Base-by-base conservation (phyloP, 2,329 filamentous ascomycete genomes). In the Cytospora paraplurivora region DNA sequence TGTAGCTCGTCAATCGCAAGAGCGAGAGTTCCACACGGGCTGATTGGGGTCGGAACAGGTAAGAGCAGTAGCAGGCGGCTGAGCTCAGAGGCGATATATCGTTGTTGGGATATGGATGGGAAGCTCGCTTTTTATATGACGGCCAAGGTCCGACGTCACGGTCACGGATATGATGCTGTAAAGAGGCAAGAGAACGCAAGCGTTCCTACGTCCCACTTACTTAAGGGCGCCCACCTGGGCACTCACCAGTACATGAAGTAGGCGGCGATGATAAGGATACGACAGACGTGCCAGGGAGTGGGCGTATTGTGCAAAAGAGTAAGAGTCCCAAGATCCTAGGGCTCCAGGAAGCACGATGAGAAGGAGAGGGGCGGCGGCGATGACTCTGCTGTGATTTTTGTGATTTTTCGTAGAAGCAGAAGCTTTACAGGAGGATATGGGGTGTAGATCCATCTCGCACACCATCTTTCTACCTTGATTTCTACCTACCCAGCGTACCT, bases 81-180 rank as follows among this genome's bases (percentile, higher is more conserved):
- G 4, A 27, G 27, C 27, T 27, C 27, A 27, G 27, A 35, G 54
- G 34, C 33, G n/a, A n/a, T n/a, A n/a, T 54, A 50, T 38, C 50
- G 58, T 44, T 47, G 32, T 63, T 80, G 78, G 37, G 74, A 77
- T 68, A 51, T 74, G 72, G 44, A 72, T 64, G 27, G 78, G 38
- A 35, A 19, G 12, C 49, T 62, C 52, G 44, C n/a, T 53, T 61
- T 63, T 60, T 63, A 12, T 44, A 38, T 49, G 49, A 76, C 75
- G 11, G 79, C 79, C 7, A 76, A 57, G 13, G 78, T 75, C 55
- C 75, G n/a, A 44, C 34, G 35, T 21, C 34, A 44, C 33, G 33
- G 33, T 70, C 68, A 63, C 52, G 51, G 62, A 47, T 56, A 41
- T n/a, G 56, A 56, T 60, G 44, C 52, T 52, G 35, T 49, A 35